Base-by-base conservation (phyloP, 2,329 filamentous ascomycete species). In the Colletotrichum tropicale region DNA sequence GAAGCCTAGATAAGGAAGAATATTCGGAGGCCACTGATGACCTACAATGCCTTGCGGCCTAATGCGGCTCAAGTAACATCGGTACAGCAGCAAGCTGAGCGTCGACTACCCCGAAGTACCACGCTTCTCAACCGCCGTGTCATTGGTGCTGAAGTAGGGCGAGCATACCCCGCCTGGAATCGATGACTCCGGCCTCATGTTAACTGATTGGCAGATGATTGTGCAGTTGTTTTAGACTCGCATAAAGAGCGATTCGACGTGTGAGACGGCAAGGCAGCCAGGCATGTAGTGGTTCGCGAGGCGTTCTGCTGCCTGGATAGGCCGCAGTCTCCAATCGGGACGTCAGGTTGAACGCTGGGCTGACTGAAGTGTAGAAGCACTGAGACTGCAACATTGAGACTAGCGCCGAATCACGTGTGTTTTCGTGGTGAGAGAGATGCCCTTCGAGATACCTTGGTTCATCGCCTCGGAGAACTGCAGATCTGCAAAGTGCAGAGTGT, bases 181-280 rank as follows among this genome's bases (percentile, higher is more conserved):
- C 43, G 21, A 58, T 21, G 4, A 58, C 26, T 34, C 34, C 9
- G 43, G 55, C 48, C 64, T 68, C 58, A 58, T 21, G 24, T 28
- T 32, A 6, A 52, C 16, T 43, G 74, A 69, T 76, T 76, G 74
- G 74, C 30, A 8, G 24, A 30, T n/a, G 21, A 21, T 6, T 28
- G 32, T 32, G 36, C 24, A 65, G 24, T 13, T 56, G 70, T 48
- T 69, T 56, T 48, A 26, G 43, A 28, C 65, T 61, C 65, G 70
- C 74, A 76, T 76, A 24, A 28, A 68, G 30, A 32, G 38, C 32
- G 64, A 26, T 15, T 15, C 55, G 18, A 30, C 18, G 36, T 74
- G 74, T 76, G 48, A 34, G 58, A 60, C 65, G 58, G 61, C 21
- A n/a, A 76, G 70, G 74, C 58, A 69, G 26, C 34, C 65, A 21